Evolutionary conservation across 352 stramenopile genomes (phyloP).

Genomic region (Phytophthora niederhauseri): DNA sequence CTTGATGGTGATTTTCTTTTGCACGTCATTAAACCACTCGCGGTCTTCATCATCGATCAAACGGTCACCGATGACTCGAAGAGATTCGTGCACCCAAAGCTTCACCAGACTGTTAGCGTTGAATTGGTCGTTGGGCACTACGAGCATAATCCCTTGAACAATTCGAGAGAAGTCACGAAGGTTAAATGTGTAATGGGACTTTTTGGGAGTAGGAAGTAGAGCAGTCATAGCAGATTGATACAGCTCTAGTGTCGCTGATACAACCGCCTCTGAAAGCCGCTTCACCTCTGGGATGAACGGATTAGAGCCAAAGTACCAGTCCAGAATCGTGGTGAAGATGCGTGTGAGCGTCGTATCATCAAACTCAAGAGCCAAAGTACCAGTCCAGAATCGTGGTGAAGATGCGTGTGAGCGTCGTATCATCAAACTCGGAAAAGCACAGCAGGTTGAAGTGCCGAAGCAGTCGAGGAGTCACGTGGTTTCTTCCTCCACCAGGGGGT

Average conservation of each 20-base stretch:
- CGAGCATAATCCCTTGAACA: conserved; percentile 94
- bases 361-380: conserved; percentile 90
- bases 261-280: conserved; percentile 73
- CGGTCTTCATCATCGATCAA: conserved; percentile 94
- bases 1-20: conserved; percentile 89
- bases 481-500: conserved; percentile 89
- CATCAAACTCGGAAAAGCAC: conserved; percentile 95
- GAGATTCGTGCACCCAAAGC: conserved; percentile 94
- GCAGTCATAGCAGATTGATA: conserved; percentile 88
- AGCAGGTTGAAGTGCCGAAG: conserved; percentile 94
- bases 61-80: conserved; percentile 95
- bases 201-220: conserved; percentile 93
- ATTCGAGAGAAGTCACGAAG: conserved; percentile 94
- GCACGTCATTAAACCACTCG: conserved; percentile 91
- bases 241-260: conserved; percentile 91
- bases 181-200: conserved; percentile 98
- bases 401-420: conserved; percentile 92
- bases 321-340: conserved; percentile 94
- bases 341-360: conserved; percentile 92
- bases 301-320: conserved; percentile 81
- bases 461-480: conserved; percentile 91
- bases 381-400: conserved; percentile 93
- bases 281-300: conserved; percentile 78
- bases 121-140: conserved; percentile 85
- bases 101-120: conserved; percentile 85